Conservation (phyloP, 495 filamentous ascomycete species). For the Neurospora sp. region DNA sequence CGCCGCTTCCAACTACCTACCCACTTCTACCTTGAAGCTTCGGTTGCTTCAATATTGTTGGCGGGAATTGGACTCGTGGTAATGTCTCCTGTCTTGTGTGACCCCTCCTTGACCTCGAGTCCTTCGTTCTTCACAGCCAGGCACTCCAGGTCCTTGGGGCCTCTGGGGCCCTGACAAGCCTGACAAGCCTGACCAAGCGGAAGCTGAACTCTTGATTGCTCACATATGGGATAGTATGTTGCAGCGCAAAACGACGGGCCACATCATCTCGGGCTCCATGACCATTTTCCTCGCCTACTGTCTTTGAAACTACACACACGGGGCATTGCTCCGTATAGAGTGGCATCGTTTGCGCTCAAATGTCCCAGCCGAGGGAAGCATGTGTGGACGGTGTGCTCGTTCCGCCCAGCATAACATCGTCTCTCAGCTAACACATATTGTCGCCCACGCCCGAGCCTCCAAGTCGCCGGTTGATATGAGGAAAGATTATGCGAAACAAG, state of each 20-base stretch:
- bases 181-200: not conserved
- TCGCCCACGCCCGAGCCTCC: not conserved
- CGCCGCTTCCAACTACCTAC: not conserved
- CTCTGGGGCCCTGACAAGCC: not conserved
- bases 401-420: slow-evolving; percentile 20
- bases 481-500: not conserved
- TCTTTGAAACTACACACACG: not conserved
- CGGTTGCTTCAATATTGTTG: not conserved
- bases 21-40: not conserved
- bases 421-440: slow-evolving; percentile 6
- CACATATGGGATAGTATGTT: not conserved
- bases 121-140: not conserved
- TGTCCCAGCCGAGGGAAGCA: not conserved
- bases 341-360: not conserved
- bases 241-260: not conserved
- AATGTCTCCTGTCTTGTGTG: not conserved
- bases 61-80: not conserved
- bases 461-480: not conserved
- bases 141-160: not conserved
- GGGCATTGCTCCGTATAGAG: not conserved
- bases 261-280: not conserved
- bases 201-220: not conserved
- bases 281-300: not conserved
- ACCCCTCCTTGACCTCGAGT: not conserved
- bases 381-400: slow-evolving; percentile 11